Evolutionary conservation across 106 monocot genomes (phyloP).

Genomic region (Narthecium ossifragum): DNA sequence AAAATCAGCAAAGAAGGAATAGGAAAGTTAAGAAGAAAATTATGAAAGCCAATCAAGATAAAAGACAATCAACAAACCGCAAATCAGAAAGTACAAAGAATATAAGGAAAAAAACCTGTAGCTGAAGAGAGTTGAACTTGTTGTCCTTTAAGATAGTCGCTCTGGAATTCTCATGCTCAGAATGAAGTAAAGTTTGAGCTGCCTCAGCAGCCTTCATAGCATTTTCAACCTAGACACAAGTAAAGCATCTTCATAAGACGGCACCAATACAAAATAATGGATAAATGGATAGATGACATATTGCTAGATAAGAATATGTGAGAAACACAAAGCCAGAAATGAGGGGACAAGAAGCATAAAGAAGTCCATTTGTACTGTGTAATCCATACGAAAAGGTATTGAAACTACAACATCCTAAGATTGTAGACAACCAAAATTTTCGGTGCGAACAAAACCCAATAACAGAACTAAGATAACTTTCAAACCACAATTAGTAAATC

Average conservation of each 20-base stretch:
- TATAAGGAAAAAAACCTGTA: conserved; percentile 44
- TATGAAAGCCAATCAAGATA: not conserved
- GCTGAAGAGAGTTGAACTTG: conserved; percentile 78
- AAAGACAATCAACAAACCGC: not conserved
- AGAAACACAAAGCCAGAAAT: too few relatives aligned
- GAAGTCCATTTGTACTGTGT: too few relatives aligned
- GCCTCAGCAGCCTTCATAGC: conserved; percentile 65
- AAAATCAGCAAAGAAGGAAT: not conserved
- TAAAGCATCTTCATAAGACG: not conserved
- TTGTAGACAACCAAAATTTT: too few relatives aligned
- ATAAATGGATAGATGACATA: not conserved
- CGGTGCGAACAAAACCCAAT: too few relatives aligned
- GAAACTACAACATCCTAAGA: too few relatives aligned
- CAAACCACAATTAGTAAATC: too few relatives aligned
- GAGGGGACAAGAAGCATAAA: too few relatives aligned
- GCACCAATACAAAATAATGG: not conserved
- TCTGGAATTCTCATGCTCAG: conserved; percentile 50
- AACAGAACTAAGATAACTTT: too few relatives aligned
- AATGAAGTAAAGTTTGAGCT: conserved; percentile 53
- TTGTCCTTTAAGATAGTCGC: conserved; percentile 58
- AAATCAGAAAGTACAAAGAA: not conserved
- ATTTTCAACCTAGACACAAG: conserved; percentile 50
- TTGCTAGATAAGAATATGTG: too few relatives aligned
- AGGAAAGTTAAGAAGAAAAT: not conserved
- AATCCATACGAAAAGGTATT: too few relatives aligned